phyloP scores from a whole-genome alignment of 345 rosid genomes.

The Sapria himalayana region DNA sequence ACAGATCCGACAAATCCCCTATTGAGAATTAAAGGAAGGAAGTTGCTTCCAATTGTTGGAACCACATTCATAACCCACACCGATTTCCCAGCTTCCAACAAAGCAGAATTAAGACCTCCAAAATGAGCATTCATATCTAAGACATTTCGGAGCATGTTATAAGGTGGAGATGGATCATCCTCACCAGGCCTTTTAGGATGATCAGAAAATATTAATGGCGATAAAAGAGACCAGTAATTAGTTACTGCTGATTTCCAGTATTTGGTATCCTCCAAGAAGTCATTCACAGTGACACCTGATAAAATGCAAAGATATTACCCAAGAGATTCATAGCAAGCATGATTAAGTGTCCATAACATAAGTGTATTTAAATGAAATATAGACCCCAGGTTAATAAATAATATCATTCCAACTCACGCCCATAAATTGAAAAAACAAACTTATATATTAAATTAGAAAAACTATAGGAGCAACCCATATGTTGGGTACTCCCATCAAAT shows the following conservation, averaged over 20 bases:
- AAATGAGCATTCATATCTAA: conserved; percentile 90
- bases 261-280: conserved; percentile 37
- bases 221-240: conserved; percentile 90
- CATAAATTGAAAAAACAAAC: too few species aligned
- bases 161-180: conserved; percentile 95
- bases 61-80: conserved; percentile 98
- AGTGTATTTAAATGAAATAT: too few species aligned
- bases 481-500: too few species aligned
- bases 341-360: too few species aligned
- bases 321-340: not conserved
- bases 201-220: conserved; percentile 94
- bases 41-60: conserved; percentile 63
- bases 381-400: too few species aligned
- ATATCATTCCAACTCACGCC: too few species aligned
- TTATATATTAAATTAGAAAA: too few species aligned
- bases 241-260: conserved; percentile 36
- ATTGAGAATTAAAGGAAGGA: conserved; percentile 74
- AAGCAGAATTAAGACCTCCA: conserved; percentile 76
- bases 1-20: conserved; percentile 79
- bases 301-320: conserved; percentile 5
- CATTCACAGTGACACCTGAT: conserved; percentile 53
- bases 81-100: conserved; percentile 61
- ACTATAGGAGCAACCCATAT: too few species aligned
- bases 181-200: conserved; percentile 99
- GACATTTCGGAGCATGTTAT: conserved; percentile 89